Conservation (phyloP, 306 rosid species). For the Herpetospermum pedunculosum region DNA sequence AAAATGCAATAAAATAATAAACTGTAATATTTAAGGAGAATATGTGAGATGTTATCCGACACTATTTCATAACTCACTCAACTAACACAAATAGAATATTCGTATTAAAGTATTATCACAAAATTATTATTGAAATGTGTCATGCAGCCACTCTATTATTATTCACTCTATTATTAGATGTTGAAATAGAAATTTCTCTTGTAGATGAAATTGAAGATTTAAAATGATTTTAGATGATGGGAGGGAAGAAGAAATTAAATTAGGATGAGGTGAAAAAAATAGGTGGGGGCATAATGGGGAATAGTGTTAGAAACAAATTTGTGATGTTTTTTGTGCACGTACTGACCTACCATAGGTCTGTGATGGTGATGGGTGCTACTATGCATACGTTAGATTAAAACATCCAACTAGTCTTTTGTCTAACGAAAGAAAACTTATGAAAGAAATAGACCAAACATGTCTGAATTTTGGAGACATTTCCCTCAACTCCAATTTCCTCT, state of each 20-base stretch:
- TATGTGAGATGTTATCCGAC: not conserved
- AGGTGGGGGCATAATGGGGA: not conserved
- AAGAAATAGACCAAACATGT: conserved; percentile 18
- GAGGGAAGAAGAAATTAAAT: not conserved
- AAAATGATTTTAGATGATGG: not conserved
- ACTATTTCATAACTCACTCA: too few relatives aligned
- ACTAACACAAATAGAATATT: too few relatives aligned
- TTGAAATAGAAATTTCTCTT: not conserved
- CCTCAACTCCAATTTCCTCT: conserved; percentile 1
- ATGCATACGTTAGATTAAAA: not conserved
- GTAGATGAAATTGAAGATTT: not conserved
- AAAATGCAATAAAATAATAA: not conserved
- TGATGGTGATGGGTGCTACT: conserved; percentile 9
- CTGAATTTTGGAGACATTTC: conserved; percentile 14
- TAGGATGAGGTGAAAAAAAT: not conserved
- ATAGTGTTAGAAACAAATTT: not conserved
- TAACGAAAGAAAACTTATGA: not conserved
- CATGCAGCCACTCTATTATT: too few relatives aligned
- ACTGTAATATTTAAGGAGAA: not conserved
- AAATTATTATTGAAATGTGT: too few relatives aligned
- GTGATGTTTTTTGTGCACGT: conserved; percentile 6
- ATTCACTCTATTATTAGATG: not conserved
- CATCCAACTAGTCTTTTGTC: conserved; percentile 12
- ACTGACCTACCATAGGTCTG: not conserved
- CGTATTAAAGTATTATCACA: too few relatives aligned